Evolutionary conservation across 192 early-diverging fungal genomes (phyloP).

Genomic region (Obelidium mucronatum): DNA sequence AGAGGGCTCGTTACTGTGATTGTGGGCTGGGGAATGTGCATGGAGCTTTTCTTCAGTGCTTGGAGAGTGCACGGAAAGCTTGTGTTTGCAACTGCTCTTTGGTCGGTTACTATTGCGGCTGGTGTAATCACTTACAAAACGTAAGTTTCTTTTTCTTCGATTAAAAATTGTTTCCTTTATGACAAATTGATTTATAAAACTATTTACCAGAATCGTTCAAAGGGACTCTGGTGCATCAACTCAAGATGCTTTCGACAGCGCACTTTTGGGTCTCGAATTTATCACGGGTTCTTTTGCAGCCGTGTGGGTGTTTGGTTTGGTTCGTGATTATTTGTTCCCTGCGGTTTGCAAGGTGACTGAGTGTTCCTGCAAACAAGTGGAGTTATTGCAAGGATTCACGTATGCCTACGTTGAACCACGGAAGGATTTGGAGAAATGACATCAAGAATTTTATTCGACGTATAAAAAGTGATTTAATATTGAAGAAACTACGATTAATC

Average conservation of each 20-base stretch:
- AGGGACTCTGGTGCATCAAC: not conserved
- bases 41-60: constrained; percentile 12
- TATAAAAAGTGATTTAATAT: too few relatives aligned
- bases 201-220: too few relatives aligned
- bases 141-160: too few relatives aligned
- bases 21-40: constrained; percentile 1
- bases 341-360: not conserved
- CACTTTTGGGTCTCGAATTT: not conserved
- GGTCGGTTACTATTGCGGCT: constrained; percentile 4
- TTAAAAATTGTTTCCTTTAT: too few relatives aligned
- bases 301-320: not conserved
- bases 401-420: too few relatives aligned
- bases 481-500: too few relatives aligned
- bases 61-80: not conserved
- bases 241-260: constrained; percentile 4
- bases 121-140: constrained; percentile 6
- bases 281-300: not conserved
- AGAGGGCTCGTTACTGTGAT: not conserved
- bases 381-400: not conserved
- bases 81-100: not conserved
- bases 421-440: too few relatives aligned
- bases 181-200: too few relatives aligned
- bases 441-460: too few relatives aligned
- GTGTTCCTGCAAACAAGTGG: not conserved
- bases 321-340: not conserved